phyloP scores from a whole-genome alignment of 2,329 filamentous ascomycete species.

The Paecilomyces fulvus region DNA sequence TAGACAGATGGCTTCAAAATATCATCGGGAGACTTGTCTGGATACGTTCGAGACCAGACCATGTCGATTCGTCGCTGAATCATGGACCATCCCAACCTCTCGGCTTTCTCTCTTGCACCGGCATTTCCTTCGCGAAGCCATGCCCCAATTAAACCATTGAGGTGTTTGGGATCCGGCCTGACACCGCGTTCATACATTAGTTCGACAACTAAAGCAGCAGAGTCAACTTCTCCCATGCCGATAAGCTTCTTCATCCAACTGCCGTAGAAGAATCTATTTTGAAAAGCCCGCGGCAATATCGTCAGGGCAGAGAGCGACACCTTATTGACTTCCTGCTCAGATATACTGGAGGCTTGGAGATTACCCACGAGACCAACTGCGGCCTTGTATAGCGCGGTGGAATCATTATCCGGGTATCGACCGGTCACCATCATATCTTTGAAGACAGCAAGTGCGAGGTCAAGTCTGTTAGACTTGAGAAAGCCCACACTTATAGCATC shows the following conservation, averaged over 20 bases:
- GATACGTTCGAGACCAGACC: conserved; percentile 39
- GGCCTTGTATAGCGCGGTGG: conserved; percentile 35
- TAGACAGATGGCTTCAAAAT: conserved; percentile 22
- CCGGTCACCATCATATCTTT: conserved; percentile 78
- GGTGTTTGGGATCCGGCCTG: conserved; percentile 61
- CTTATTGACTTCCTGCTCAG: conserved; percentile 37
- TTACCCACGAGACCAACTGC: conserved; percentile 32
- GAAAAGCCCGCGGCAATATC: conserved; percentile 43
- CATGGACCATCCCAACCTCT: conserved; percentile 68
- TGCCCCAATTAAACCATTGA: conserved; percentile 74
- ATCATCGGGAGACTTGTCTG: conserved; percentile 8
- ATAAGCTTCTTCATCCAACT: conserved; percentile 85
- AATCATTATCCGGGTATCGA: conserved; percentile 35
- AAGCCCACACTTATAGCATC: conserved; percentile 66
- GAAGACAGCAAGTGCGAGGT: conserved; percentile 66
- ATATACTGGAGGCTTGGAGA: conserved; percentile 34
- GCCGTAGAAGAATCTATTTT: conserved; percentile 74
- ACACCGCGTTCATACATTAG: conserved; percentile 66
- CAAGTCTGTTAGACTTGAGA: conserved; percentile 54
- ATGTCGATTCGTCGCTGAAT: conserved; percentile 58
- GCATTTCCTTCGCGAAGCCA: conserved; percentile 59
- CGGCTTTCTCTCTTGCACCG: conserved; percentile 51
- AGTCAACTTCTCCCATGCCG: conserved; percentile 60
- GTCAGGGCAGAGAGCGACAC: conserved; percentile 43
- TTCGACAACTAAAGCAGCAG: conserved; percentile 62